Evolutionary conservation across 2,329 filamentous ascomycete species (phyloP), one percentile per base, ranked within the genome.

Genomic region (Alternaria gaisen): DNA sequence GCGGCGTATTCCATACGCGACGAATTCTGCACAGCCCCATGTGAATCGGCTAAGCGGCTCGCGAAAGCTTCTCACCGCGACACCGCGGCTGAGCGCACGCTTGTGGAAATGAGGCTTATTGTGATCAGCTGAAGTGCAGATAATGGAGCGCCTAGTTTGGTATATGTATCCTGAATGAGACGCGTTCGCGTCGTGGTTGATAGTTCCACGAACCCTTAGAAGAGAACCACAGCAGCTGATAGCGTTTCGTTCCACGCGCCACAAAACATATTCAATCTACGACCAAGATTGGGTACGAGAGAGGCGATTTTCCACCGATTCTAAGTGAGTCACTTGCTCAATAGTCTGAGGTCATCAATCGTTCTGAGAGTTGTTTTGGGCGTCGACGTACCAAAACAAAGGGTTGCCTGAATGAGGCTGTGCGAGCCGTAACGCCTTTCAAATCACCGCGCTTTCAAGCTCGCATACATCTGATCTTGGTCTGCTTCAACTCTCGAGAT

Each of bases 341-440:
- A 26, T 5, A 10, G 1, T 18, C 26, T 34, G 40, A 32, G 34
- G 22, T 32, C 24, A 40, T 41, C 34, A 6, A 1, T 20, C 18
- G 28, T 22, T 14, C 53, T n/a, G 36, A n/a, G 18, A 28, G 22
- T 26, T 40, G 24, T 50, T 50, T 48, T 18, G 46, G 46, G 20
- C 32, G 32, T 38, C 46, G 38, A 32, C 24, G 43, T 56, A 28
- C 44, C 44, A 44, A 32, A 38, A 53, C 32, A 26, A 44, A 38
- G 52, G 57, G 46, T 50, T 56, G 57, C 57, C 57, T 59, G 28
- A 59, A 56, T n/a, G 57, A 56, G 57, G 57, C 57, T 59, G 57
- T 56, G 57, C 57, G 36, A 34, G 34, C 46, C 30, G 46, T 32
- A 11, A 38, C 46, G 32, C 46, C 24, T 50, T 26, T 20, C 18